Base-by-base conservation (phyloP, 495 filamentous ascomycete genomes). In the Sordaria brevicollis region DNA sequence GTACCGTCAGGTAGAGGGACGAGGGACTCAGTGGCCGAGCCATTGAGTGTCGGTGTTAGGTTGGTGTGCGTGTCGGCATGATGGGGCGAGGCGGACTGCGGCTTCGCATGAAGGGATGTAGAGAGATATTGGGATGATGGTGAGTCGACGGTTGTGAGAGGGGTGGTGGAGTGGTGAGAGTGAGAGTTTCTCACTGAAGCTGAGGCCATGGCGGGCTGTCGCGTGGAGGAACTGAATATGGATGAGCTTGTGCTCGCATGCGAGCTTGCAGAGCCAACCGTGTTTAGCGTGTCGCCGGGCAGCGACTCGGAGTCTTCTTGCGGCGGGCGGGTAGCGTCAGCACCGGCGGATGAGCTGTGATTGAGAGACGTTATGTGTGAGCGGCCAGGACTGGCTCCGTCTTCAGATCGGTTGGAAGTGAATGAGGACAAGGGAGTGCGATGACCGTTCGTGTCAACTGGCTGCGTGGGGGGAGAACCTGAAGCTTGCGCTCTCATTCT, bases 111-210 rank as follows among this genome's bases (percentile, higher is more conserved):
- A 62, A 72, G 72, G 68, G 75, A 43, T 67, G 77, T 70, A 41
- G 81, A 79, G 34, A 76, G 76, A 78, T 89, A 88, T 75, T 80
- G 81, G 49, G 88, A 86, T 36, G 90, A 87, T n/a, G 93, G 93
- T 35, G 90, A 93, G 72, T 91, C 92, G 74, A 83, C 79, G 71
- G 87, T 89, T 31, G 92, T 94, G 71, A 94, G 85, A 62, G 93
- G 92, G 21, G 93, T 96, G 43, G 21, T 62, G 49, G 49, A 31
- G 49, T 92, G 78, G 70, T 84, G 87, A 73, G 85, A 88, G 69
- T 78, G 78, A 72, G 80, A 78, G 72, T 75, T 74, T 76, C 73
- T 80, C 70, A 86, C 81, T 73, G 85, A 80, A 38, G 82, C 84
- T 70, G 85, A 80, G 39, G 82, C 84, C 70, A 86, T 78, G 38